Base-by-base conservation (phyloP, 805 yeast species). In the Osmozyma mogii region DNA sequence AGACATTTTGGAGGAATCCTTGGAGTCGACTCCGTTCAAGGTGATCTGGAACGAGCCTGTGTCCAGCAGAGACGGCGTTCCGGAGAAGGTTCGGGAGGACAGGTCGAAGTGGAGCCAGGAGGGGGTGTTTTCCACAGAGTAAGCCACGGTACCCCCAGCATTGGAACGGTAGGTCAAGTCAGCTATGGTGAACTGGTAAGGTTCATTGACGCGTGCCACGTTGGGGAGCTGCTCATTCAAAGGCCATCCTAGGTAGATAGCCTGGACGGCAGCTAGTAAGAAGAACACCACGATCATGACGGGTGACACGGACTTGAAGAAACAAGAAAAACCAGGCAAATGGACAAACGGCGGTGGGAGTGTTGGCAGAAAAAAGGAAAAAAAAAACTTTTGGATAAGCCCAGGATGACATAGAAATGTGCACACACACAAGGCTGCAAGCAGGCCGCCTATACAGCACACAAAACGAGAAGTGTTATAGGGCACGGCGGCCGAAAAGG, bases 221-320 rank as follows among this genome's bases (percentile, higher is more conserved):
- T 85, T 80, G 4, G 97, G 97, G 14, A 78, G 66, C 57, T 89
- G 98, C 49, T 76, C 75, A 40, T 70, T 57, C 49, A 87, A 74
- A n/a, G 95, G 88, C 62, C 79, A 84, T 25, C 82, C 83, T 22
- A 69, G 63, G 30, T 65, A 61, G 5, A 84, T 77, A 21, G 69
- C 57, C 9, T 75, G 72, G 24, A 32, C 32, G n/a, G 12, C 34
- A 9, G 38, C 33, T 31, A 27, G 30, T 21, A 35, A 19, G 18
- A 35, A 25, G 24, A 40, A 25, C 37, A 31, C 34, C 18, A 23
- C 22, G 19, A 36, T 30, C 22, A 28, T 24, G 27, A 32, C 10
- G 31, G 23, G 25, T 5, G 18, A 15, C 6, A 11, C 14, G 15
- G 17, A 15, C 14, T 15, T 10, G 13, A 21, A 21, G 9, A 28